Evolutionary conservation across 441 rosid species (phyloP), one percentile per base, ranked within the genome.

Genomic region (Brassica hybrid): DNA sequence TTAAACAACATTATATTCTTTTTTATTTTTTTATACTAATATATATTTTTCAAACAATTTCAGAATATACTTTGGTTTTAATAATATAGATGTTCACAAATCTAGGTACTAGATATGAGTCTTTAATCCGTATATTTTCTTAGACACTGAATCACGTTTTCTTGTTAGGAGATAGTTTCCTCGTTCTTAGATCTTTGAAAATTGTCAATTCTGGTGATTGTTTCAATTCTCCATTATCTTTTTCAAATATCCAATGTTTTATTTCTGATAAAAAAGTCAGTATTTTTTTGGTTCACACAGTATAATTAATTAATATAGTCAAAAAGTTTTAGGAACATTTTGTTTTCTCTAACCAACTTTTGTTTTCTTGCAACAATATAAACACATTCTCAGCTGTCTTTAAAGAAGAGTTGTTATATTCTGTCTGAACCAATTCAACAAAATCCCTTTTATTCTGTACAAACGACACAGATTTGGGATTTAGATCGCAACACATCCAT

Each of bases 261-360:
- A n/a, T 9, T 36, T 69, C n/a, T 56, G 52, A 32, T 23, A 52
- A 1, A 54, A 50, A 58, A 27, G 76, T 58, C 72, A 58, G 71
- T 30, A 65, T 25, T 6, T 0, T 5, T 3, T 18, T 65, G 61
- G 76, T 77, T 77, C 72, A 59, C 43, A 65, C 63, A 65, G 56
- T 41, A 61, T 11, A 57, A 12, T 43, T 18, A 54, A 34, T 7
- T 21, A 64, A 41, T 8, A n/a, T 65, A 69, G 80, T 77, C 76
- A 59, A 65, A n/a, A 34, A 5, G 0, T 0, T 58, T 77, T 77
- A 77, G 76, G 76, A 66, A 77, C 25, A 71, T 59, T 65, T 77
- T 58, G 1, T 58, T 77, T 65, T 77, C 76, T 77, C 74, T 30
- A 61, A 77, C 76, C 63, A 77, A 65, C 56, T 58, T 65, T 76